Conservation (phyloP, 768 basidiomycete species). For the Hemileccinum rubropunctum region DNA sequence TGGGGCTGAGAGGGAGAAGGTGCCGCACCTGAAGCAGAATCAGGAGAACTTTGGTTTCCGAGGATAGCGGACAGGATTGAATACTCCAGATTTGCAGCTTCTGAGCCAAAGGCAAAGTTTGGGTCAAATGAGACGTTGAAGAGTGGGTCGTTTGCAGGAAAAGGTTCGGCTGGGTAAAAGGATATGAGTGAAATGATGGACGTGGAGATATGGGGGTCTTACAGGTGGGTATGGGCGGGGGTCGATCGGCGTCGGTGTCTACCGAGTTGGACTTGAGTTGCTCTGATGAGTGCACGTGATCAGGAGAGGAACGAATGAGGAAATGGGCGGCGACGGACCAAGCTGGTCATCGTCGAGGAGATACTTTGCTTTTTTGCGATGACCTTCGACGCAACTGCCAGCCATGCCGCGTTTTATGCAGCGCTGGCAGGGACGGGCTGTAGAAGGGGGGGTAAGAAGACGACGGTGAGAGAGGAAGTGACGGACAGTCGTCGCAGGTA, state of each 20-base stretch:
- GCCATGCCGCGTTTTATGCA: constrained; percentile 94
- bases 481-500: constrained; percentile 97
- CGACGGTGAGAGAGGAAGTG: constrained; percentile 2
- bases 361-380: constrained; percentile 98
- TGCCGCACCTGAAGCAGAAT: constrained; percentile 24
- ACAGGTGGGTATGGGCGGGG: constrained; percentile 32
- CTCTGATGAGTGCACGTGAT: constrained; percentile 36
- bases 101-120: constrained; percentile 70
- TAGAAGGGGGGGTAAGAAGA: constrained; percentile 13
- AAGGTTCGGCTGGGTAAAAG: constrained; percentile 43
- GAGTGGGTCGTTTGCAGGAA: constrained; percentile 54
- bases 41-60: constrained; percentile 63
- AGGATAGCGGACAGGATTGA: constrained; percentile 91
- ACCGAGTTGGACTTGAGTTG: constrained; percentile 33
- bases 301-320: constrained; percentile 6
- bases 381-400: constrained; percentile 87
- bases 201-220: constrained; percentile 5
- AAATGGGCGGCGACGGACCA: constrained; percentile 43
- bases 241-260: constrained; percentile 31
- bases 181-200: constrained; percentile 11
- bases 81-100: constrained; percentile 92
- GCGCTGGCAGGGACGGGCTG: constrained; percentile 94
- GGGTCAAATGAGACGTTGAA: constrained; percentile 62
- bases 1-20: constrained; percentile 31
- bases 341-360: constrained; percentile 92